Percentiles rank a stretch among this genome's conserved stretches.
These are phyloP conservation scores for Apodospora peruviana DNA, from an alignment of 495 filamentous ascomycete genomes.

Conservation along the genomic window DNA sequence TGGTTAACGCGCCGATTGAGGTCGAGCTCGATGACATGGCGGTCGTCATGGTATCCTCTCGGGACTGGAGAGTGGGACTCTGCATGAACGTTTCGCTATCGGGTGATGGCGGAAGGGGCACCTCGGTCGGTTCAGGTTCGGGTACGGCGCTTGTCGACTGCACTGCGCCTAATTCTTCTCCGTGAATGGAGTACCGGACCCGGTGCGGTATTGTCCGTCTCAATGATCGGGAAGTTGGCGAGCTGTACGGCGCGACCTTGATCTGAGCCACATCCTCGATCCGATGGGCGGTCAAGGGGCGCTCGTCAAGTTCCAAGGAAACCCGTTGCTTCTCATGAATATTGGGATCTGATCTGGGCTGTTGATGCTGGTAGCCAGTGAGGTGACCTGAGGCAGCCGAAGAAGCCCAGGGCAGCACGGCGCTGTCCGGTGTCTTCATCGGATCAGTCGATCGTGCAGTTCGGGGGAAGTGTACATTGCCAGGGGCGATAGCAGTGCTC, in stretches of 20 bases:
- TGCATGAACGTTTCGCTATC: conserved; percentile 37
- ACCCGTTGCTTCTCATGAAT: conserved; percentile 34
- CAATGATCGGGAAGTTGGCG: conserved; percentile 23
- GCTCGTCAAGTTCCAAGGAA: conserved; percentile 25
- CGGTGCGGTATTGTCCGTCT: conserved; percentile 22
- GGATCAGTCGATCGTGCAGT: conserved; percentile 28
- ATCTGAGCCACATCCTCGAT: conserved; percentile 27
- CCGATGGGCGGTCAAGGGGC: conserved; percentile 36
- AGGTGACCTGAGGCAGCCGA: conserved; percentile 30
- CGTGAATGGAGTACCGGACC: conserved; percentile 14
- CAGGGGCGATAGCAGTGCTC: conserved; percentile 57
- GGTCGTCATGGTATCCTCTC: conserved; percentile 33
- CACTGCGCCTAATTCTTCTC: conserved; percentile 13
- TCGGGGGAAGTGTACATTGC: conserved; percentile 48
- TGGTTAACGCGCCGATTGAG: conserved; percentile 35
- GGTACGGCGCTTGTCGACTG: conserved; percentile 5
- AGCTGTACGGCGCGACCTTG: conserved; percentile 20
- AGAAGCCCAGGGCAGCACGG: conserved; percentile 27
- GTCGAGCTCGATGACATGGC: conserved; percentile 41
- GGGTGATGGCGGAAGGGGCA: conserved; percentile 43
- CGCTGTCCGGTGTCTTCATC: conserved; percentile 9
- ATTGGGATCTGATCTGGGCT: conserved; percentile 42
- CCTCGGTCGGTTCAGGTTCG: conserved; percentile 16
- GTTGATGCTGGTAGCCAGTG: conserved; percentile 32
- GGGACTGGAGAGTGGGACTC: conserved; percentile 20